These are phyloP conservation scores for Colletotrichum sp. DNA, from an alignment of 2,329 filamentous ascomycete genomes.

Conservation along the genomic window DNA sequence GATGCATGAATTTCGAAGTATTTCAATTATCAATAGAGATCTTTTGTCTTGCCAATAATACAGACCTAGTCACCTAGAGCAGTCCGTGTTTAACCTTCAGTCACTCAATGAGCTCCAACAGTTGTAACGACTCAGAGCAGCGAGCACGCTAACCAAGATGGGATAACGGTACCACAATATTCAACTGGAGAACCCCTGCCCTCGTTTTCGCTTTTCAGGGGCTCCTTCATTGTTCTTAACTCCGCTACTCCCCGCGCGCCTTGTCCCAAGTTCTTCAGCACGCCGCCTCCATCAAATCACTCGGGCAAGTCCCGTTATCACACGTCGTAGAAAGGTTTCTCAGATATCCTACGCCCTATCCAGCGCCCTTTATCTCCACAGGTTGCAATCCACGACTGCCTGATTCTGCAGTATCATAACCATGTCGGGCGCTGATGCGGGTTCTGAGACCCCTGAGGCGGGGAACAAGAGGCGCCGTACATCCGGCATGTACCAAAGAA, in stretches of 20 bases:
- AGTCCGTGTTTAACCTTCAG: not conserved
- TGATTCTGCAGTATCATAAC: not conserved
- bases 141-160: not conserved
- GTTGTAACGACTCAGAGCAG: not conserved
- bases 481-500: conserved; percentile 25
- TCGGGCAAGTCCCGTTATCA: not conserved
- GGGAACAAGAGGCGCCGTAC: conserved; percentile 11
- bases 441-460: not conserved
- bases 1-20: not conserved
- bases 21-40: not conserved
- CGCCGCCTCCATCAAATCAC: not conserved
- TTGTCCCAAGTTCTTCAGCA: not conserved
- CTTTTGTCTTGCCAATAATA: not conserved
- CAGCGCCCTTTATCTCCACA: not conserved
- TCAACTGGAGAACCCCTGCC: not conserved
- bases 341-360: not conserved
- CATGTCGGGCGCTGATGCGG: not conserved
- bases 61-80: not conserved
- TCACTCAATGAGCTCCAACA: not conserved
- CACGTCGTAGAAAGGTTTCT: not conserved
- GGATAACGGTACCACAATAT: not conserved
- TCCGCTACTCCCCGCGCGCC: conserved; percentile 2
- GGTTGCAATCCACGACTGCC: not conserved
- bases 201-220: not conserved
- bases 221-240: not conserved